Base-by-base conservation (phyloP, 2,329 filamentous ascomycete species). In the Ophiostoma fasciatum region DNA sequence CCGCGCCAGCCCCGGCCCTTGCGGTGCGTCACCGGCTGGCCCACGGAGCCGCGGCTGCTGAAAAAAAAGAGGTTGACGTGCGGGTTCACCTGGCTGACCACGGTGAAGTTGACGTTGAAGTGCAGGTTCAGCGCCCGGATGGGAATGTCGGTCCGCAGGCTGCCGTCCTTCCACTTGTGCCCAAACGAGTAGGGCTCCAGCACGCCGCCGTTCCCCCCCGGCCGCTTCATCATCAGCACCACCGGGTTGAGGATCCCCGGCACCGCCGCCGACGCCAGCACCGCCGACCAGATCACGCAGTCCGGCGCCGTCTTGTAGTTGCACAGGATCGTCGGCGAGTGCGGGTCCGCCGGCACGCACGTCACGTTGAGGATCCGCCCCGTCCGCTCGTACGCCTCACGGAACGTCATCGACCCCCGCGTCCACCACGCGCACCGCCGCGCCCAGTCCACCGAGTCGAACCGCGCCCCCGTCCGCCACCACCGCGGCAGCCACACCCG, bases 1-100 rank as follows among this genome's bases (percentile, higher is more conserved):
- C 90, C 90, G 36, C 90, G 78, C 90, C 90, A 98, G 38, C 90
- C 90, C 31, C 85, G 80, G 5, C 90, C 90, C 47, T 80, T 79
- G 37, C 90, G 81, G 56, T 98, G 90, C 0, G 87, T 94, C 14
- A 96, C 90, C 9, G 90, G 90, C 35, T 83, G 78, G 5, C 90
- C 90, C 9, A 96, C 88, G 0, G 82, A 80, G 11, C 90, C 90
- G 22, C 90, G 74, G 1, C 87, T 93, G 21, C 82, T 90, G 64
- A 96, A 98, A 70, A 98, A 96, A 67, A 98, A 98, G 20, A 96
- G 75, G 50, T 94, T 96, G 57, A 98, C 88, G 55, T 98, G 90
- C 2, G 90, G 90, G 55, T 98, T 98, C 33, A 94, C 88, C 60
- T 85, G 72, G 46, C 66, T 70, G 48, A 78, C 90, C 45, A 98